Evolutionary conservation across 805 yeast genomes (phyloP), one percentile per base, ranked within the genome.

Genomic region (Kluyveromyces starmeri): DNA sequence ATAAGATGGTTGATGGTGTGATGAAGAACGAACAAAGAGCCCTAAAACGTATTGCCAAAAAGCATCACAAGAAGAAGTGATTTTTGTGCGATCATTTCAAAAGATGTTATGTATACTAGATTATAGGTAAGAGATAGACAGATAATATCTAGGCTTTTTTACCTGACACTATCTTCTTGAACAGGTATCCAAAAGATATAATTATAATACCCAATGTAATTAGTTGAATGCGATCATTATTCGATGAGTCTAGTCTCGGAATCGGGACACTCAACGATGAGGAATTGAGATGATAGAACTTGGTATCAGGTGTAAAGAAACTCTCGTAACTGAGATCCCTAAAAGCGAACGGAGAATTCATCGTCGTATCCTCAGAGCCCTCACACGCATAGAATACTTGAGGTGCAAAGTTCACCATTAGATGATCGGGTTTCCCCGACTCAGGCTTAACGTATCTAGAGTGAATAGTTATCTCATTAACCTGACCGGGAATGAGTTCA

Each of bases 1-100:
- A 92, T 67, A 92, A 84, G 79, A 92, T 92, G 98, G 97, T 92
- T 48, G 99, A 92, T 63, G 97, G 97, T 69, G 83, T 79, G 14
- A 68, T 85, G 81, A 92, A 92, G 83, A 92, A 92, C 60, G 99
- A 92, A 64, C 88, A 82, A 70, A 71, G 98, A 47, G 96, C 97
- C 10, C 67, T 89, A 53, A 78, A 73, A 54, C 78, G 97, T 58
- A 83, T 88, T 46, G 82, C 85, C 17, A 92, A 88, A 71, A 85
- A 83, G 67, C 70, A 79, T 53, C 52, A 55, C 33, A 82, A 74
- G 63, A 80, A 80, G 58, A 64, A 58, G 51, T 8, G 23, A 20
- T n/a, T n/a, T n/a, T n/a, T n/a, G n/a, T n/a, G n/a, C n/a, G n/a
- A n/a, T n/a, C n/a, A n/a, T n/a, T n/a, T n/a, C n/a, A n/a, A 24